These are phyloP conservation scores for Groenewaldozyma tartarivorans DNA, from an alignment of 805 yeast genomes.

Conservation along the genomic window DNA sequence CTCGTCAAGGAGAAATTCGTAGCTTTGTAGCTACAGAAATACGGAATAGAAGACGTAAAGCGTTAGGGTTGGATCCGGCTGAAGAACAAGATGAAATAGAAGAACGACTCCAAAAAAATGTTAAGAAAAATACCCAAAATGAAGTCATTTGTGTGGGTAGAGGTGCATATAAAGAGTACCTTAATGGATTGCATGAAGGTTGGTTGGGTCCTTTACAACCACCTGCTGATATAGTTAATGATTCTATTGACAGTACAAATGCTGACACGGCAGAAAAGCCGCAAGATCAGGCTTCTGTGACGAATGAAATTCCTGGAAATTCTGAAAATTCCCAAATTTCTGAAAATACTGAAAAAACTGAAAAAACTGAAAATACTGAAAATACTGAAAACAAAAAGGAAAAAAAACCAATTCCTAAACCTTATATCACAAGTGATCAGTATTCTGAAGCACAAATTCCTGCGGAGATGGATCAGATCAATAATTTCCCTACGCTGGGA, in stretches of 20 bases:
- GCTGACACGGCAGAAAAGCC: constrained; percentile 7
- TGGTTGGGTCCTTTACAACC: constrained; percentile 71
- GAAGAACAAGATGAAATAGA: constrained; percentile 2
- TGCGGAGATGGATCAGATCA: constrained; percentile 42
- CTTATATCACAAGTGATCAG: constrained; percentile 53
- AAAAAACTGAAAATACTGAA: constrained; percentile 10
- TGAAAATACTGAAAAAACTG: constrained; percentile 4
- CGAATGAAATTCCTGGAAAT: constrained; percentile 8
- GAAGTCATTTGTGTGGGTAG: constrained; percentile 91
- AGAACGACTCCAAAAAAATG: constrained; percentile 22
- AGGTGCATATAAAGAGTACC: constrained; percentile 90
- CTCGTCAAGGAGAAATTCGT: constrained; percentile 85
- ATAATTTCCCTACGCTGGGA: constrained; percentile 47
- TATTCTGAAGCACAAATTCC: constrained; percentile 49
- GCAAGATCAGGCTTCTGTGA: neutral
- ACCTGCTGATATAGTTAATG: constrained; percentile 1
- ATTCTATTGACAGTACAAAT: constrained; percentile 6
- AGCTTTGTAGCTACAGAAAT: constrained; percentile 72
- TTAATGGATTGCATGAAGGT: constrained; percentile 90
- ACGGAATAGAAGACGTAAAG: constrained; percentile 52
- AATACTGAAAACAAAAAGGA: constrained; percentile 21
- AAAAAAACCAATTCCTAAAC: constrained; percentile 43
- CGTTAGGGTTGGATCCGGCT: constrained; percentile 20
- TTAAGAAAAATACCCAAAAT: constrained; percentile 44
- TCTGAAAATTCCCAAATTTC: constrained; percentile 13